phyloP scores from a whole-genome alignment of 768 basidiomycete genomes.

The Hygrophorus russula region DNA sequence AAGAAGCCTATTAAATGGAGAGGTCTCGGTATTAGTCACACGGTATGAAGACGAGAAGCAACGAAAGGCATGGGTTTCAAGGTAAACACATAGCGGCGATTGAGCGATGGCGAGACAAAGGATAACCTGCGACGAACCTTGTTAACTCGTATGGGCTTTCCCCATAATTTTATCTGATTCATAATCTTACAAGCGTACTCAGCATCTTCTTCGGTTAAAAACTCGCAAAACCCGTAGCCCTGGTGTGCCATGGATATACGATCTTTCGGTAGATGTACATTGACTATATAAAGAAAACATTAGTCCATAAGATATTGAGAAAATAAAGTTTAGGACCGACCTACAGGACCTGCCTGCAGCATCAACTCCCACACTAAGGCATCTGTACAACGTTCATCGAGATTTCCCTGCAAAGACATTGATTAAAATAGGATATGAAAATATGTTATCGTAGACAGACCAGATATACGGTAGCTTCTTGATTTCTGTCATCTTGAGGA shows the following conservation, averaged over 20 bases:
- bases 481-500: conserved; percentile 82
- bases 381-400: conserved; percentile 91
- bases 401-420: conserved; percentile 60
- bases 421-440: conserved; percentile 4
- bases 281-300: conserved; percentile 41
- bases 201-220: conserved; percentile 96
- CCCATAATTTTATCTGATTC: conserved; percentile 99
- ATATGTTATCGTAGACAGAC: conserved; percentile 25
- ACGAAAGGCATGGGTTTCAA: conserved; percentile 1
- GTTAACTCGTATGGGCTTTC: conserved; percentile 97
- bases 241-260: conserved; percentile 97
- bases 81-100: neutral
- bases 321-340: conserved; percentile 36
- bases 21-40: conserved; percentile 1
- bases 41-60: conserved; percentile 7
- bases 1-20: conserved; percentile 60
- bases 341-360: conserved; percentile 98
- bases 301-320: neutral
- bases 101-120: neutral
- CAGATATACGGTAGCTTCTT: conserved; percentile 84
- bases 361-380: conserved; percentile 97
- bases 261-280: conserved; percentile 97
- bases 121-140: conserved; percentile 55
- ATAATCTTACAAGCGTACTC: conserved; percentile 99
- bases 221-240: conserved; percentile 99